Evolutionary conservation across 164 flowering plant species (phyloP).

Genomic region (Brasenia schreberi): DNA sequence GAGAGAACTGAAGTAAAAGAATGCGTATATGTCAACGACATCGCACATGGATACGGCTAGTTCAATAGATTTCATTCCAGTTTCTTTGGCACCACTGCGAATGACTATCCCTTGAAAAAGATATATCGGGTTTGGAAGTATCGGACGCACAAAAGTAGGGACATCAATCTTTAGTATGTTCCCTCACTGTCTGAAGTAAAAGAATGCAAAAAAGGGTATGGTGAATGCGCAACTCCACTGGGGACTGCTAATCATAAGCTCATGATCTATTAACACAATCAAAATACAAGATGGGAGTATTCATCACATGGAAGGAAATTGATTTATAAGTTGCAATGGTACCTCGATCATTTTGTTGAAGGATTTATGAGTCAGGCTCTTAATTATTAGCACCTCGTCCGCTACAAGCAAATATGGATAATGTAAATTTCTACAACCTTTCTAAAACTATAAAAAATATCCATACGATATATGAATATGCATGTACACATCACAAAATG

Average conservation of each 20-base stretch:
- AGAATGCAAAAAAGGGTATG: no score
- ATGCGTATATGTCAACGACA: slow-evolving; percentile 82
- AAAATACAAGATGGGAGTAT: no score
- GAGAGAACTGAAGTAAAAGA: no score
- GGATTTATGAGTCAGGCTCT: slow-evolving; percentile 78
- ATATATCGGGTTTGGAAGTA: slow-evolving; percentile 82
- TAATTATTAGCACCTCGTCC: slow-evolving; percentile 84
- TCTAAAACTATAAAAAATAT: neutral
- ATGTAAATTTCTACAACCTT: neutral
- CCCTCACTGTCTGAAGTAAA: neutral
- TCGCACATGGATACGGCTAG: slow-evolving; percentile 95
- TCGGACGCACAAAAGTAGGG: slow-evolving; percentile 13
- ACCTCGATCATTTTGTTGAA: slow-evolving; percentile 92
- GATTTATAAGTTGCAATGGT: neutral
- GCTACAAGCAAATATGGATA: slow-evolving; percentile 27
- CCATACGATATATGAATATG: neutral
- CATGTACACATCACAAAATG: neutral
- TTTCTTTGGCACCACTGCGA: slow-evolving; percentile 94
- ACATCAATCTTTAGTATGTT: neutral
- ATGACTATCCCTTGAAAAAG: slow-evolving; percentile 92
- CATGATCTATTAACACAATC: no score
- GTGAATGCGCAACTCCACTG: no score
- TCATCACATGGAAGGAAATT: no score
- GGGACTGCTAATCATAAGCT: no score
- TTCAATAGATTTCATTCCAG: slow-evolving; percentile 95